phyloP scores from a whole-genome alignment of 2,329 filamentous ascomycete species.

The Epichloe sp. region DNA sequence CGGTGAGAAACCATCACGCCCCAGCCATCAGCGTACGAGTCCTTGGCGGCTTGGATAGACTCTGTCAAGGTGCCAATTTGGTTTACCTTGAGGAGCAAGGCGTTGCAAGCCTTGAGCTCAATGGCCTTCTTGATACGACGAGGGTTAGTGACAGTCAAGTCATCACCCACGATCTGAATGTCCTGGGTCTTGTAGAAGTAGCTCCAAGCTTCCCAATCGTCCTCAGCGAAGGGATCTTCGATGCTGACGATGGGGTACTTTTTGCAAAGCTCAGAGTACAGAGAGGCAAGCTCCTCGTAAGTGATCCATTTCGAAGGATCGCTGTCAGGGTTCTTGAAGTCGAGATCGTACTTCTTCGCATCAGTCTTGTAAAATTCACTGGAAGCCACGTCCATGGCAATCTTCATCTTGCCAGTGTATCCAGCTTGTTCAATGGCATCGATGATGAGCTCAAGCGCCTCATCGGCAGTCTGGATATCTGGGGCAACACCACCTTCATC shows the following conservation, averaged over 20 bases:
- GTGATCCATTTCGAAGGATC: slow-evolving; percentile 96
- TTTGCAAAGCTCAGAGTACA: slow-evolving; percentile 76
- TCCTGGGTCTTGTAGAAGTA: slow-evolving; percentile 99
- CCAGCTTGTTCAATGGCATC: slow-evolving; percentile 89
- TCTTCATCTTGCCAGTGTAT: slow-evolving; percentile 92
- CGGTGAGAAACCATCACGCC: slow-evolving; percentile 99
- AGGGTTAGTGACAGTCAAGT: slow-evolving; percentile 98
- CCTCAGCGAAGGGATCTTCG: slow-evolving; percentile 98
- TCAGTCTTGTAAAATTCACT: slow-evolving; percentile 99
- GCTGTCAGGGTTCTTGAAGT: slow-evolving; percentile 99
- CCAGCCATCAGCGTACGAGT: slow-evolving; percentile 91
- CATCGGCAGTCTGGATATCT: slow-evolving; percentile 92
- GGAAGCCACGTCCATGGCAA: slow-evolving; percentile 98
- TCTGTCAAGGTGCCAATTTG: slow-evolving; percentile 98
- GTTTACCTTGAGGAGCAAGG: slow-evolving; percentile 98
- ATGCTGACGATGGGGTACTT: slow-evolving; percentile 99
- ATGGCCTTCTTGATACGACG: slow-evolving; percentile 99
- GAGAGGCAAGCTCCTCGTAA: slow-evolving; percentile 88
- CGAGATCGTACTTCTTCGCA: slow-evolving; percentile 98
- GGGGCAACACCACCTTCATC: slow-evolving; percentile 99
- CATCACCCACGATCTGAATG: slow-evolving; percentile 97
- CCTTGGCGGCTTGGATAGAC: slow-evolving; percentile 98
- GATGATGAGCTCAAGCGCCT: slow-evolving; percentile 92
- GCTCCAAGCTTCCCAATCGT: slow-evolving; percentile 99
- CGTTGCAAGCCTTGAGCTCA: slow-evolving; percentile 97